phyloP scores from a whole-genome alignment of 2,329 filamentous ascomycete species.

The Fusarium citri region DNA sequence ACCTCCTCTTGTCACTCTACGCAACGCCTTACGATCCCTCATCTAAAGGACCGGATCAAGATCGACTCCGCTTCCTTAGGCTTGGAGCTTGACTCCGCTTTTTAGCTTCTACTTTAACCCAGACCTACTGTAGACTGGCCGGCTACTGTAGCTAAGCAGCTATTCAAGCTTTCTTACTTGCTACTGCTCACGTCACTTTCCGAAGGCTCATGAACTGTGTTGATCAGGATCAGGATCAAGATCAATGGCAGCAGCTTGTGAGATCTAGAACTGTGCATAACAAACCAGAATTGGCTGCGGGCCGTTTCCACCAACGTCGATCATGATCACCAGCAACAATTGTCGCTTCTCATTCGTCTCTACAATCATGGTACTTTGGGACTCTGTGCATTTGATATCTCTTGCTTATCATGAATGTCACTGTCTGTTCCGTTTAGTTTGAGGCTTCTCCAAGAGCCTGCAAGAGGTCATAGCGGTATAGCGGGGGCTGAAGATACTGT shows the following conservation, averaged over 20 bases:
- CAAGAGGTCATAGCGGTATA: background rate
- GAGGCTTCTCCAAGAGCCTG: background rate
- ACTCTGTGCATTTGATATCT: background rate
- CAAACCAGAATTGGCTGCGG: background rate
- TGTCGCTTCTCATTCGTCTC: constrained; percentile 8
- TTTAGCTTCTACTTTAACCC: constrained; percentile 15
- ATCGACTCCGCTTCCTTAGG: constrained; percentile 20
- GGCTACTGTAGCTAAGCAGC: background rate
- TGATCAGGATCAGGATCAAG: constrained; percentile 8
- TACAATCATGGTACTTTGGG: background rate
- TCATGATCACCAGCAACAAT: constrained; percentile 11
- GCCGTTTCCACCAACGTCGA: constrained; percentile 16
- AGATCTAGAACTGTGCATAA: background rate
- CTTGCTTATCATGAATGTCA: background rate
- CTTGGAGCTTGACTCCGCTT: constrained; percentile 14
- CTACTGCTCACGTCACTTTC: constrained; percentile 32
- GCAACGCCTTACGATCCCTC: background rate
- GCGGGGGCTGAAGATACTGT: background rate
- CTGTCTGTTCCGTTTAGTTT: background rate
- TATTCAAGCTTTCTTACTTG: constrained; percentile 19
- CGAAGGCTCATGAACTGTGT: constrained; percentile 13
- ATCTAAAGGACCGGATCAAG: constrained; percentile 37
- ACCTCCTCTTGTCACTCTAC: background rate
- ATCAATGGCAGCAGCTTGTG: background rate
- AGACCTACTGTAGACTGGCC: background rate